Evolutionary conservation across 345 rosid species (phyloP).

Genomic region (Eucalyptus paniculata): DNA sequence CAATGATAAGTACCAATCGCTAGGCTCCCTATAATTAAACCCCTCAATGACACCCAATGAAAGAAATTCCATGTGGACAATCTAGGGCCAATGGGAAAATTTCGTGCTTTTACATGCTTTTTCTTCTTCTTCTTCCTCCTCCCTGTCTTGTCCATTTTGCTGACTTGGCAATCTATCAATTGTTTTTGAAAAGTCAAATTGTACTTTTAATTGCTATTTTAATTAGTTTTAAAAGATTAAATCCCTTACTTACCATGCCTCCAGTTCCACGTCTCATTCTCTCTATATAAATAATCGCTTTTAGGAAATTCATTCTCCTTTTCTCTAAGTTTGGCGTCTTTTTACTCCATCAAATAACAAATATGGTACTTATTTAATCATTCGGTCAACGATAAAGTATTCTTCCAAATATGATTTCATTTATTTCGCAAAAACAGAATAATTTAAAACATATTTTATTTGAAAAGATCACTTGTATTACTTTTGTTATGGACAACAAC

Average conservation of each 20-base stretch:
- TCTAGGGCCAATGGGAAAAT: neutral
- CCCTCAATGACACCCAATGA: neutral
- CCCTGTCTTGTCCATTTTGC: neutral
- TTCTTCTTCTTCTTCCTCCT: too few relatives aligned
- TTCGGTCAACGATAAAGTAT: rapidly evolving
- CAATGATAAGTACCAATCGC: neutral
- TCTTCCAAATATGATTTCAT: neutral
- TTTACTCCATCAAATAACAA: neutral
- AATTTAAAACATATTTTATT: too few relatives aligned
- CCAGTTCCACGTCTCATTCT: neutral
- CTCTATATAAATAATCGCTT: neutral
- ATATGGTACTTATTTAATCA: neutral
- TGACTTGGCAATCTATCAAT: neutral
- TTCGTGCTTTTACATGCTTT: neutral
- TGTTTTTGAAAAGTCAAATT: neutral
- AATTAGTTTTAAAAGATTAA: neutral
- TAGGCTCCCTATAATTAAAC: neutral
- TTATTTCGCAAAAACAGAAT: too few relatives aligned
- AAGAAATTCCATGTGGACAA: neutral
- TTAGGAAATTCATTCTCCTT: neutral
- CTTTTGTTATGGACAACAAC: too few relatives aligned
- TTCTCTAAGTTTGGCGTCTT: neutral
- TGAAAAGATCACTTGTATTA: too few relatives aligned
- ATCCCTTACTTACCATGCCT: neutral
- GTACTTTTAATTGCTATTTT: neutral